Conservation (phyloP, 306 rosid genomes). For the Vigna radiata region DNA sequence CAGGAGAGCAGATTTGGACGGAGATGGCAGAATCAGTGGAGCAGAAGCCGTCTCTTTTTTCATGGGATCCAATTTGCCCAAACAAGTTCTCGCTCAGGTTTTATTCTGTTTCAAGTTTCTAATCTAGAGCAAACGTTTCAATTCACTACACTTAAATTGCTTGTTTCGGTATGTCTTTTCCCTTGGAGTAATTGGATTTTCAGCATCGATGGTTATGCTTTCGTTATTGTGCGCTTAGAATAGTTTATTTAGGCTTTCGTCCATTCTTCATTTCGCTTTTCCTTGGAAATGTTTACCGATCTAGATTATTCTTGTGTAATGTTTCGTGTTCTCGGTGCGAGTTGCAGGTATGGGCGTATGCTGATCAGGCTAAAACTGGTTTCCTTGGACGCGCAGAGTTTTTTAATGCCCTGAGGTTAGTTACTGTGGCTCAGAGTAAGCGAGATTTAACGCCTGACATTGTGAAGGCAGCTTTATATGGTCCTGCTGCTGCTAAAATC, state of each 20-base stretch:
- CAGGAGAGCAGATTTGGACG: constrained; percentile 91
- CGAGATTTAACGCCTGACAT: constrained; percentile 87
- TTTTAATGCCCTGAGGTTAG: constrained; percentile 90
- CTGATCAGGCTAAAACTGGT: constrained; percentile 89
- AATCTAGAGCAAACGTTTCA: not conserved
- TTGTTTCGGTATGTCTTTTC: not conserved
- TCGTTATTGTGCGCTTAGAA: constrained; percentile 26
- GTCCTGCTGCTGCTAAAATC: constrained; percentile 93
- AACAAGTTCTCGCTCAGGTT: constrained; percentile 93
- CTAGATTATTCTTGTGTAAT: constrained; percentile 35
- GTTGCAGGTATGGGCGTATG: constrained; percentile 87
- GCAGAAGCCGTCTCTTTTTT: constrained; percentile 90
- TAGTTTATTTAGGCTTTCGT: constrained; percentile 23
- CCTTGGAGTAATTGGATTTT: constrained; percentile 12
- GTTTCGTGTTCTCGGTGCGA: constrained; percentile 31
- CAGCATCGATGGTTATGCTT: constrained; percentile 1
- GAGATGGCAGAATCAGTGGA: constrained; percentile 96
- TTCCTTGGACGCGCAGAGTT: constrained; percentile 88
- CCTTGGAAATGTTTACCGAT: constrained; percentile 17
- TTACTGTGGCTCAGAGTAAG: constrained; percentile 96
- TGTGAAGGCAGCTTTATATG: constrained; percentile 84
- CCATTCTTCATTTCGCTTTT: not conserved
- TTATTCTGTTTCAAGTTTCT: not conserved
- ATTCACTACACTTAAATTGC: constrained; percentile 23
- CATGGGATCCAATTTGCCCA: constrained; percentile 82